Evolutionary conservation across 2,329 filamentous ascomycete genomes (phyloP), one percentile per base, ranked within the genome.

Genomic region (Penicillium carneum): DNA sequence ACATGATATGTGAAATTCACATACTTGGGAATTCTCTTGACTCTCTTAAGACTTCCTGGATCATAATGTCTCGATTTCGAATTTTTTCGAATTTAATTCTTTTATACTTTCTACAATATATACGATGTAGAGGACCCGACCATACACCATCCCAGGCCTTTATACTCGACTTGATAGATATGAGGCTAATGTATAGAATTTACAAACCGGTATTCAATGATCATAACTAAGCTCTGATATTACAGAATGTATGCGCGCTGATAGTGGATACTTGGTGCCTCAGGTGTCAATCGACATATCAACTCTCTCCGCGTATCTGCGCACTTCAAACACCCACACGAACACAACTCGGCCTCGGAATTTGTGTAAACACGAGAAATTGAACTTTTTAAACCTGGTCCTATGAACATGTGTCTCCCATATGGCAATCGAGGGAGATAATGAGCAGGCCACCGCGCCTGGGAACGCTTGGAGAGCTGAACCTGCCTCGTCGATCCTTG

Each of bases 401-500:
- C 11, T 34, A 45, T 59, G 58, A 59, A 53, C 48, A 69, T 64
- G 63, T 61, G 56, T 48, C 31, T 46, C 46, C 42, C 62, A 47
- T 47, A 77, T 77, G 71, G 69, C 71, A 61, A 63, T 63, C 62
- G 61, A 71, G 61, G 66, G 69, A 63, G 43, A 69, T 14, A 47
- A 64, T 55, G 31, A 62, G 62, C 42, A 59, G 54, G 57, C 57
- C 56, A 60, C 51, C 33, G 50, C 53, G 56, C 59, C 66, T 59
- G 65, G 51, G 49, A 67, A 71, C 60, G 66, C 62, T 47, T 64
- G 63, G 61, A 69, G 63, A 65, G 61, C 61, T 43, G 76, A 77
- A 61, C 73, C 76, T 29, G 69, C 75, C 34, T 90, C 92, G 12
- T 97, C 93, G 16, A 96, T 93, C 10, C 84, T 97, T 71, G 92